phyloP scores from a whole-genome alignment of 2,329 filamentous ascomycete species.

The Camillea tinctor region DNA sequence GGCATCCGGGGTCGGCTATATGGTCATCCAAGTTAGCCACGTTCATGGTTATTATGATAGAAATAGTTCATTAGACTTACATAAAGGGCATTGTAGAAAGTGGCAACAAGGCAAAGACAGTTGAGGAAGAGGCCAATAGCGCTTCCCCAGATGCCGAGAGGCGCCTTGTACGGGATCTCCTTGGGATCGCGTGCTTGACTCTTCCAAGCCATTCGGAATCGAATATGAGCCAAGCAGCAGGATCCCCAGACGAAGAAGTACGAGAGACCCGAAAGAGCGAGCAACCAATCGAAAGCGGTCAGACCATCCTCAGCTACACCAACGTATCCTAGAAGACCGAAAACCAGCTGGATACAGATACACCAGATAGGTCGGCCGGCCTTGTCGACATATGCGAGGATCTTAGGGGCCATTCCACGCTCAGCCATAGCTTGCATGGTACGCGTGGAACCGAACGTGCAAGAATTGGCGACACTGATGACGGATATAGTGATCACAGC shows the following conservation, averaged over 20 bases:
- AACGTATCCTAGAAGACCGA: constrained; percentile 61
- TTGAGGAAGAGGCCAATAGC: constrained; percentile 68
- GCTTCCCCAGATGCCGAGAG: constrained; percentile 63
- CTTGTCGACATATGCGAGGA: constrained; percentile 61
- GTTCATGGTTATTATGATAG: neutral
- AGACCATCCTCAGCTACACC: constrained; percentile 42
- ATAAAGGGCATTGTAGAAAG: constrained; percentile 68
- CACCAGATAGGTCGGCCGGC: constrained; percentile 58
- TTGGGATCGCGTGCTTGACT: constrained; percentile 52
- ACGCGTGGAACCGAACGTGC: constrained; percentile 49
- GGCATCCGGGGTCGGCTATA: constrained; percentile 34
- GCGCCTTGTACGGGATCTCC: constrained; percentile 47
- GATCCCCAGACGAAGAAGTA: constrained; percentile 76
- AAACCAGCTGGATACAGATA: constrained; percentile 50
- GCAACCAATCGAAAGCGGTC: constrained; percentile 61
- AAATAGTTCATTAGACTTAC: constrained; percentile 29
- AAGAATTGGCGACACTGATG: constrained; percentile 52
- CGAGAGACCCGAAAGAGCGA: constrained; percentile 69
- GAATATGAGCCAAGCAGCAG: constrained; percentile 64
- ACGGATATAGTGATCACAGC: constrained; percentile 51
- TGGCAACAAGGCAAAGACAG: constrained; percentile 65
- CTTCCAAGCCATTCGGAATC: constrained; percentile 62
- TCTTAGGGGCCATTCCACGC: constrained; percentile 51
- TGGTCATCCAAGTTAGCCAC: constrained; percentile 9
- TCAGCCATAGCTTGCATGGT: constrained; percentile 51